These are phyloP conservation scores for Pseudocercospora eumusae DNA, from an alignment of 2,329 filamentous ascomycete genomes.

Conservation along the genomic window DNA sequence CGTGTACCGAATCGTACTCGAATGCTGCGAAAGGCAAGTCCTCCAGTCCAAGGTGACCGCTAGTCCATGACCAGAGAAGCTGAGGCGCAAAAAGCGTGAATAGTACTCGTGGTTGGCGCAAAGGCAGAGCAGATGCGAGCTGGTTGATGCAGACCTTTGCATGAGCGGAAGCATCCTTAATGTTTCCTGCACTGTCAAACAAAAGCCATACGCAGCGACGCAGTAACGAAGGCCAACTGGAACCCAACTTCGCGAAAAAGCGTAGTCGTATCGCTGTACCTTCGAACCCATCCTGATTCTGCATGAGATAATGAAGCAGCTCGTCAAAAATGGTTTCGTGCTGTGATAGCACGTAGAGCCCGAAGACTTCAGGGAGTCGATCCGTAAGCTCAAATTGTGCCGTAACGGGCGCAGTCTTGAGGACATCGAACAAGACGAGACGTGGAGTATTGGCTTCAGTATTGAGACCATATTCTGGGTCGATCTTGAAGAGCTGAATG, in stretches of 20 bases:
- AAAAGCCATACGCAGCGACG: slow-evolving; percentile 89
- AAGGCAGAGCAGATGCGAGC: slow-evolving; percentile 65
- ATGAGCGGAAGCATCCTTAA: slow-evolving; percentile 65
- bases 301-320: slow-evolving; percentile 75
- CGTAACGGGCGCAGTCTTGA: slow-evolving; percentile 64
- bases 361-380: slow-evolving; percentile 72
- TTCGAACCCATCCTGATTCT: slow-evolving; percentile 67
- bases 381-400: slow-evolving; percentile 76
- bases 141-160: slow-evolving; percentile 69
- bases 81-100: slow-evolving; percentile 87
- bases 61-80: slow-evolving; percentile 86
- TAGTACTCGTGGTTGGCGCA: slow-evolving; percentile 67
- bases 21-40: slow-evolving; percentile 84
- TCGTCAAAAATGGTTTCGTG: slow-evolving; percentile 86
- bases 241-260: slow-evolving; percentile 74
- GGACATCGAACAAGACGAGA: slow-evolving; percentile 72
- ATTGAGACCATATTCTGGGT: slow-evolving; percentile 66
- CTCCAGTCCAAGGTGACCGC: slow-evolving; percentile 58
- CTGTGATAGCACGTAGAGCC: slow-evolving; percentile 74
- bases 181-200: slow-evolving; percentile 81
- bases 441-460: slow-evolving; percentile 55
- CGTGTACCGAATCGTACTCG: slow-evolving; percentile 67
- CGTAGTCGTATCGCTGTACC: slow-evolving; percentile 83
- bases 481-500: slow-evolving; percentile 65
- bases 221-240: slow-evolving; percentile 80